Base-by-base conservation (phyloP, 2,329 filamentous ascomycete genomes). In the Phoma sp. region DNA sequence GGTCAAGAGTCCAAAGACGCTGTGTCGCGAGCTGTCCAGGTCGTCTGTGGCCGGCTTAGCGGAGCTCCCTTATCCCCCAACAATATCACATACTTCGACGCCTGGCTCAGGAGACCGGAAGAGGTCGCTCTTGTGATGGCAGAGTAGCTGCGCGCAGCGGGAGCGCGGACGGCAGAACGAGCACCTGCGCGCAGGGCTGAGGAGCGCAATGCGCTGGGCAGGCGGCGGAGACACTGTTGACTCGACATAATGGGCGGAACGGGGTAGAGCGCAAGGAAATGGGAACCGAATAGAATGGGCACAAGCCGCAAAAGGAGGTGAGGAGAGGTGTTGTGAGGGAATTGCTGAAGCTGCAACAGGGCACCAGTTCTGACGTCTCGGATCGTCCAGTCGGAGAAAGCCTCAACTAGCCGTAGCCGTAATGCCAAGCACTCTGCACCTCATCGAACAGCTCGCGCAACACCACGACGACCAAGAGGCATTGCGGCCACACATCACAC, bases 171-270 rank as follows among this genome's bases (percentile, higher is more conserved):
- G 22, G 65, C 60, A 57, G 68, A 51, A 64, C 67, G 60, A 30
- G 65, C 60, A 43, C 62, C 63, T 40, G 66, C 60, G 62, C 70
- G 70, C 57, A 74, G 63, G 54, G 68, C 61, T 45, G 65, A 61
- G 37, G 67, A 60, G 56, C 69, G 69, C 66, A 73, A 47, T 24
- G 65, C 61, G 45, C 60, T 49, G 32, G 67, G 67, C 46, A 72
- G 60, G 49, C 70, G 72, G 66, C 72, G 70, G 60, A 75, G 68
- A 70, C 70, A 74, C 66, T 73, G 72, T 58, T 72, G 71, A 59
- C 68, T 63, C 53, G 71, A 72, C 72, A 75, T 75, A 57, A 40
- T 62, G 55, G 60, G 49, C 13, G 41, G 14, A 22, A 38, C 18
- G 14, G 41, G 49, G 53, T 22, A 41, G 51, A 30, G 48, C 55